These are phyloP conservation scores for Juglanconis oblonga DNA, from an alignment of 2,329 filamentous ascomycete species.

Conservation along the genomic window DNA sequence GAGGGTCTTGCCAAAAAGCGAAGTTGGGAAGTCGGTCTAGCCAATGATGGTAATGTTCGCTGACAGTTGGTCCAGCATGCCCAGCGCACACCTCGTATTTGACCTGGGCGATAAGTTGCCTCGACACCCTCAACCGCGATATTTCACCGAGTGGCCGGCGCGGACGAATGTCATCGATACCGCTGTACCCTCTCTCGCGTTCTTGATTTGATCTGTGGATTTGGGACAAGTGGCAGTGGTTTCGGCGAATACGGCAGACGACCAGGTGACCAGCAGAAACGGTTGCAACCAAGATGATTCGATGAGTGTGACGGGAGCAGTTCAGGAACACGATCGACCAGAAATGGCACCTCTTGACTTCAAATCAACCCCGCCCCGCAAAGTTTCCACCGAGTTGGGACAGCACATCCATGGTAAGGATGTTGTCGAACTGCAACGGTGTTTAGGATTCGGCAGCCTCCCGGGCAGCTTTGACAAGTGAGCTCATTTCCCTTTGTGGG, in stretches of 20 bases:
- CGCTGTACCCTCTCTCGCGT: neutral
- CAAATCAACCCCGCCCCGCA: neutral
- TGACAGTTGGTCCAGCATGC: conserved; percentile 1
- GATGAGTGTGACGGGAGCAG: too few relatives aligned
- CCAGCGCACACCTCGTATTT: conserved; percentile 14
- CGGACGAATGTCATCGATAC: conserved; percentile 3
- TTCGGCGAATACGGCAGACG: too few relatives aligned
- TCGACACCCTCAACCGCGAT: conserved; percentile 11
- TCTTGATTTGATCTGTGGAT: neutral
- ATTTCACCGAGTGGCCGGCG: neutral
- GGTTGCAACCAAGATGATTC: too few relatives aligned
- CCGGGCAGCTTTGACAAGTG: neutral
- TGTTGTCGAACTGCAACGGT: neutral
- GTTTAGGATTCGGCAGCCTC: neutral
- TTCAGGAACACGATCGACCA: too few relatives aligned
- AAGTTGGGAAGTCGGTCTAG: conserved; percentile 4
- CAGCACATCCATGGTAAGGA: neutral
- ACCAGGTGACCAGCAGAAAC: neutral
- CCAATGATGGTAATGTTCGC: conserved; percentile 13
- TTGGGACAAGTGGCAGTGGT: too few relatives aligned
- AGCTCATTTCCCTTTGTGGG: neutral
- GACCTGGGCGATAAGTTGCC: conserved; percentile 9
- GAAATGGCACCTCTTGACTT: neutral
- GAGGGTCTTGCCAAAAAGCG: conserved; percentile 3
- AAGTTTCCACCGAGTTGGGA: conserved; percentile 2